Base-by-base conservation (phyloP, 169 alveolate genomes). In the Eimeria sp. region DNA sequence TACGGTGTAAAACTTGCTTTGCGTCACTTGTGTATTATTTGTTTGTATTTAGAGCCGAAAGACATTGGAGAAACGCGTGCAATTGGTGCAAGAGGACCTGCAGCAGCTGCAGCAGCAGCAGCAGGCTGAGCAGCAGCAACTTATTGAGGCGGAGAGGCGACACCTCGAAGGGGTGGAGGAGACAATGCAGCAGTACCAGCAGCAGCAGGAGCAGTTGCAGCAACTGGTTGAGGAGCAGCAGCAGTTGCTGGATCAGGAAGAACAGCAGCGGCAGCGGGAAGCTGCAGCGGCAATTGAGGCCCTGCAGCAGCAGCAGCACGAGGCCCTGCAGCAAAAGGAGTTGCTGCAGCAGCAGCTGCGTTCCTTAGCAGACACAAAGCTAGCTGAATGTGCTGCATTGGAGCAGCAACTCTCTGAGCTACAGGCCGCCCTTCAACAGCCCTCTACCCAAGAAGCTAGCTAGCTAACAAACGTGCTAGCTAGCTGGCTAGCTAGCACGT, bases 81-180 rank as follows among this genome's bases (percentile, higher is more conserved):
- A 78, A 25, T 49, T 78, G 43, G 89, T 78, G 61, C 89, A 78
- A n/a, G 89, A 78, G 30, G 89, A 78, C 40, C 89, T 78, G 89
- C 89, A 78, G 89, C 89, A 78, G 67, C 89, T 78, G 89, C 89
- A 78, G 89, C 89, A 78, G 89, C 89, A 78, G 67, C 61, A 78
- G 65, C 89, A 78, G 40, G 34, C 7, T 27, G 67, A 78, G 89
- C 89, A 78, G 89, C 89, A 78, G 89, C 89, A 45, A 54, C 89
- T 78, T 34, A 43, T 43, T 18, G 89, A 78, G 30, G 67, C 89
- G 20, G 89, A 78, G 67, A 45, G 89, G 57, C 34, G 27, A 16
- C 89, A 78, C 89, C 67, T 78, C 5, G 89, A 78, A 22, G 89
- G 89, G 5, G 20, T 78, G 61, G 25, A 67, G 20, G 89, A 78